Conservation (phyloP, 1,284 basidiomycete genomes). For the Exsudoporus floridanus region DNA sequence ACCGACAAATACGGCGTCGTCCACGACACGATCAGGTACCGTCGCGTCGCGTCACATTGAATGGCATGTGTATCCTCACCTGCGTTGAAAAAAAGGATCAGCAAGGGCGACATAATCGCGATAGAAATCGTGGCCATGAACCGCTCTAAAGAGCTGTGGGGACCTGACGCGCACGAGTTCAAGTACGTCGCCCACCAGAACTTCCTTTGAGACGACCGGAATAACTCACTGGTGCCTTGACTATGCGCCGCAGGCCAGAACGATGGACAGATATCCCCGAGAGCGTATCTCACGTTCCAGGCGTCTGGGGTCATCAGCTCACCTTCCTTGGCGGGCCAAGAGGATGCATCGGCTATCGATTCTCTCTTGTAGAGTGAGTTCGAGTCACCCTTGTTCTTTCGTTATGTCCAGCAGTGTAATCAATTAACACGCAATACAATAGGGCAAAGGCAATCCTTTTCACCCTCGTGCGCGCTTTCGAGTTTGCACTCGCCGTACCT, state of each 20-base stretch:
- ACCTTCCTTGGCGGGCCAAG: constrained; percentile 62
- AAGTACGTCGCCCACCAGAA: constrained; percentile 6
- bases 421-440: neutral
- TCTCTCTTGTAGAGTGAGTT: constrained; percentile 62
- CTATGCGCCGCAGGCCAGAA: constrained; percentile 43
- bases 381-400: neutral
- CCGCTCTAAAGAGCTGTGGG: constrained; percentile 43
- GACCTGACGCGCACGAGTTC: constrained; percentile 43
- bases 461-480: constrained; percentile 54
- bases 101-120: constrained; percentile 39
- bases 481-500: constrained; percentile 52
- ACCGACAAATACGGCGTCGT: constrained; percentile 42
- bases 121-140: constrained; percentile 46
- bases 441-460: constrained; percentile 62
- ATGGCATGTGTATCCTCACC: neutral
- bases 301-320: constrained; percentile 57
- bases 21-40: constrained; percentile 32
- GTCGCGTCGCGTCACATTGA: neutral
- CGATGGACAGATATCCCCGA: constrained; percentile 56
- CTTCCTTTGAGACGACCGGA: neutral
- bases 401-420: neutral
- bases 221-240: neutral
- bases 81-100: constrained; percentile 32
- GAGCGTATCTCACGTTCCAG: constrained; percentile 48
- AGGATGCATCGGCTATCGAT: constrained; percentile 70